Percentiles rank a stretch among this genome's conserved stretches.
These are phyloP conservation scores for Septoria linicola DNA, from an alignment of 2,329 filamentous ascomycete genomes.

Conservation along the genomic window DNA sequence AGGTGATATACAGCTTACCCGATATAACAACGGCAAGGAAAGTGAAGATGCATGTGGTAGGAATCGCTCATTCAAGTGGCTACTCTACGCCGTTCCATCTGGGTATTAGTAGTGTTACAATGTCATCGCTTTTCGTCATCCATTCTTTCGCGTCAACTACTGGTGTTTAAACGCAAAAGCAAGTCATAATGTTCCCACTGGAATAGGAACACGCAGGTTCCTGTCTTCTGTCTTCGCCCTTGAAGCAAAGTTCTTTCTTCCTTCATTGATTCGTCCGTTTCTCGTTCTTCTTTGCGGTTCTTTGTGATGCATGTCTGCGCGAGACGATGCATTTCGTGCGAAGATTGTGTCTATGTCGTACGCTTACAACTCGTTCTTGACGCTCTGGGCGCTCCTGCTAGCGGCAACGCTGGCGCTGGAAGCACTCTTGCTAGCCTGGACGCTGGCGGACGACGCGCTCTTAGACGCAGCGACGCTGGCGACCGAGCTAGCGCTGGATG, in stretches of 20 bases:
- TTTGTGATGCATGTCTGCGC: not conserved
- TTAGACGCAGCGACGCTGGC: constrained; percentile 37
- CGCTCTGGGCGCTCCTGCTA: constrained; percentile 30
- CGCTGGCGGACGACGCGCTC: constrained; percentile 30
- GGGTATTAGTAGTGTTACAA: constrained; percentile 25
- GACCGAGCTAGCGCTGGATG: constrained; percentile 35
- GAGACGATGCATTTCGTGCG: no score
- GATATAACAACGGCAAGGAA: no score
- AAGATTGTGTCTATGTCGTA: no score
- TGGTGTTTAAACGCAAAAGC: constrained; percentile 17
- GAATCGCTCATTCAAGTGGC: not conserved
- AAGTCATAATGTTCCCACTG: constrained; percentile 36
- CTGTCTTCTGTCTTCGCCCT: not conserved
- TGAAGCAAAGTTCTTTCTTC: not conserved
- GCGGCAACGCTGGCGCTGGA: constrained; percentile 37
- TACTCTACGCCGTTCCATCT: constrained; percentile 21
- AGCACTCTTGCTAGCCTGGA: constrained; percentile 32
- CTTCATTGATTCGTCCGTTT: not conserved
- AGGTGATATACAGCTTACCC: no score
- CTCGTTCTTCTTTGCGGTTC: not conserved
- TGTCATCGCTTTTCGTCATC: constrained; percentile 25
- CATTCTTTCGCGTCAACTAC: constrained; percentile 20
- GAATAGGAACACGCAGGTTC: constrained; percentile 11
- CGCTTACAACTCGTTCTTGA: constrained; percentile 26
- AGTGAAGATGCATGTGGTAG: no score